Conservation (phyloP, 306 rosid species). For the Quercus suber region DNA sequence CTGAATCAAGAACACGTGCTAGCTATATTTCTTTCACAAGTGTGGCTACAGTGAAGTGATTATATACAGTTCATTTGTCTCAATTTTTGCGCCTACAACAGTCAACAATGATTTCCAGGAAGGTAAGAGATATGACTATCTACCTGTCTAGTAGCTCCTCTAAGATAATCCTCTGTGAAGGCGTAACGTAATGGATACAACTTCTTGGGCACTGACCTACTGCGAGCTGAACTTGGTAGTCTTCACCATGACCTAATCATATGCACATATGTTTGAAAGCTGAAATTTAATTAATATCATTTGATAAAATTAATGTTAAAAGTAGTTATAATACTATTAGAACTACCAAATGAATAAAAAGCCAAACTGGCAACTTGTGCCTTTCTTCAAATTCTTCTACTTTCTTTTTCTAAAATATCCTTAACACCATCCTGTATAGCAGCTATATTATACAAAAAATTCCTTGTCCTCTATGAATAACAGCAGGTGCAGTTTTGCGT, state of each 20-base stretch:
- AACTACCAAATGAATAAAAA: slow-evolving; percentile 1
- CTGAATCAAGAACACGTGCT: slow-evolving; percentile 1
- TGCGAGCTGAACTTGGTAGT: slow-evolving; percentile 79
- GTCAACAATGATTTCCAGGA: background rate
- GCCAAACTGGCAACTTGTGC: background rate
- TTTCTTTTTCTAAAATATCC: background rate
- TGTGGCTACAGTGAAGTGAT: background rate
- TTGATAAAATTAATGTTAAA: background rate
- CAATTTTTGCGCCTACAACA: background rate
- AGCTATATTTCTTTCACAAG: background rate
- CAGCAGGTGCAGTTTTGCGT: too few relatives aligned
- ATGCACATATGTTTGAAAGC: background rate
- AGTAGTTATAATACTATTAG: background rate
- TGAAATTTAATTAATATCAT: background rate
- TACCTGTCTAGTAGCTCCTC: slow-evolving; percentile 90
- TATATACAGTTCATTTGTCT: background rate
- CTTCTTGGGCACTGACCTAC: slow-evolving; percentile 93
- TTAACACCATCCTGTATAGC: background rate
- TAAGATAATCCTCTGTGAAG: slow-evolving; percentile 77
- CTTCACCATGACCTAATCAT: slow-evolving; percentile 60
- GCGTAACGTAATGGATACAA: slow-evolving; percentile 88
- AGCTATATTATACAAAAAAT: background rate
- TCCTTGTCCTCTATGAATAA: too few relatives aligned
- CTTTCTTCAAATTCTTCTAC: background rate
- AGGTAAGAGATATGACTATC: background rate